A percentile compares a stretch with the other conserved stretches of the same genome.
Evolutionary conservation across 176 grass and related monocot genomes (phyloP).

Genomic region (Oryza meridionalis): DNA sequence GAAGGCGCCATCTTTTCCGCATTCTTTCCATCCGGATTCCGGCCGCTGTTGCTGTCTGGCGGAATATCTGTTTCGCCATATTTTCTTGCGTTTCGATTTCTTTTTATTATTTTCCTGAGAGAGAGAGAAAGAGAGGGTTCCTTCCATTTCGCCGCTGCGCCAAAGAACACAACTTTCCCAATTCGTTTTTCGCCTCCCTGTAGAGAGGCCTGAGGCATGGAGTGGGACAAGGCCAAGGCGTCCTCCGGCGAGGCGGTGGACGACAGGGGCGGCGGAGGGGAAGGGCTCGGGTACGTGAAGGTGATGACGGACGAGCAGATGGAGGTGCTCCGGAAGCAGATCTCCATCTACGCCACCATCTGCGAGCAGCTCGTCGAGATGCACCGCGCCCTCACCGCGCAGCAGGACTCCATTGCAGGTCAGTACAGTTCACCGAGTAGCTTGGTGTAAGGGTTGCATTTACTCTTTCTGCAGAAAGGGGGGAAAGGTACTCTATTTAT

Average conservation of each 20-base stretch:
- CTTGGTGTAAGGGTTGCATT: conserved; percentile 6
- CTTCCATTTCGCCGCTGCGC: conserved; percentile 34
- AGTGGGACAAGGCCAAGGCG: conserved; percentile 49
- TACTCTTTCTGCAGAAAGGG: conserved; percentile 1
- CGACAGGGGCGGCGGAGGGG: conserved; percentile 38
- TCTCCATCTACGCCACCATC: conserved; percentile 96
- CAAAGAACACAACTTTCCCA: conserved; percentile 34
- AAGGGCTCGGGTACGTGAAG: conserved; percentile 69
- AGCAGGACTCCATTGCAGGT: conserved; percentile 86
- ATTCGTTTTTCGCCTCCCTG: not conserved
- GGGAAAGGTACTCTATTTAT: not conserved
- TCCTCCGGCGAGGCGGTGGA: conserved; percentile 22
- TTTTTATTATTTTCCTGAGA: no score
- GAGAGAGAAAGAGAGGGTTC: not conserved
- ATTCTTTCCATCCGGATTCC: conserved; percentile 3
- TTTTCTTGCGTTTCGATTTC: not conserved
- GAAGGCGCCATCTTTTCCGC: not conserved
- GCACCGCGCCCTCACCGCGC: conserved; percentile 79
- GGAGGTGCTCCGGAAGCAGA: conserved; percentile 94
- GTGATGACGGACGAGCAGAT: conserved; percentile 98
- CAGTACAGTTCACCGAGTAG: not conserved
- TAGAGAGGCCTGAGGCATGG: conserved; percentile 44
- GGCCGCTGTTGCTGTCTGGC: not conserved
- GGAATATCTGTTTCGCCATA: not conserved
- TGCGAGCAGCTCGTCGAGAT: conserved; percentile 97